Conservation (phyloP, 2,329 filamentous ascomycete species). For the Alternaria ventricosa region DNA sequence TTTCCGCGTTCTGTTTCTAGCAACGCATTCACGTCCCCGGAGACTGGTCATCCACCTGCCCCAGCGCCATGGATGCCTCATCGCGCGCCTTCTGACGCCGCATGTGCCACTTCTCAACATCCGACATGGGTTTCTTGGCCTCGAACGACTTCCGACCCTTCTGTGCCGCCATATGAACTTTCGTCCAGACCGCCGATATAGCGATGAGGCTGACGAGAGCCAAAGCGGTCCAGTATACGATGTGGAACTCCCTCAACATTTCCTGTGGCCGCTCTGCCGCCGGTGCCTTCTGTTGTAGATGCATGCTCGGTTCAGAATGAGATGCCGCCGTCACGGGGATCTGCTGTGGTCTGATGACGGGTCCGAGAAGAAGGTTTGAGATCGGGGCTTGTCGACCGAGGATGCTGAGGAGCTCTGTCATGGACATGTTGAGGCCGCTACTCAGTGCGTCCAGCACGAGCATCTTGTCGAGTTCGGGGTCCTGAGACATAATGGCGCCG, state of each 20-base stretch:
- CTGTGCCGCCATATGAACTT: neutral
- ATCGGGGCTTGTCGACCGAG: conserved; percentile 6
- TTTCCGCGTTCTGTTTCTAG: neutral
- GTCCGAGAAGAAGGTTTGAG: conserved; percentile 3
- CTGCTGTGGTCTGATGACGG: neutral
- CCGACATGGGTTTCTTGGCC: neutral
- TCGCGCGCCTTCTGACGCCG: neutral
- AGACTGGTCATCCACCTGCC: neutral
- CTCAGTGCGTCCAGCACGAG: conserved; percentile 6
- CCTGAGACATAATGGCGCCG: neutral
- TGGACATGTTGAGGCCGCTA: conserved; percentile 5
- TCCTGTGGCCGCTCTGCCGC: neutral
- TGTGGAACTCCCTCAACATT: neutral
- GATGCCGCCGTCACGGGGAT: neutral
- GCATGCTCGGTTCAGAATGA: neutral
- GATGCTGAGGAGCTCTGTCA: conserved; percentile 1
- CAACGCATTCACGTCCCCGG: neutral
- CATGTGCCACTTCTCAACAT: conserved; percentile 5
- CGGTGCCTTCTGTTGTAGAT: neutral
- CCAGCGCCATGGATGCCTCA: neutral
- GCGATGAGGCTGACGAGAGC: neutral
- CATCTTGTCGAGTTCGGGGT: neutral
- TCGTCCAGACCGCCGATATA: neutral
- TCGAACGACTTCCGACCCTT: neutral
- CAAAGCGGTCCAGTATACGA: neutral